phyloP scores from a whole-genome alignment of 257 asterid species.

The Vinca minor region DNA sequence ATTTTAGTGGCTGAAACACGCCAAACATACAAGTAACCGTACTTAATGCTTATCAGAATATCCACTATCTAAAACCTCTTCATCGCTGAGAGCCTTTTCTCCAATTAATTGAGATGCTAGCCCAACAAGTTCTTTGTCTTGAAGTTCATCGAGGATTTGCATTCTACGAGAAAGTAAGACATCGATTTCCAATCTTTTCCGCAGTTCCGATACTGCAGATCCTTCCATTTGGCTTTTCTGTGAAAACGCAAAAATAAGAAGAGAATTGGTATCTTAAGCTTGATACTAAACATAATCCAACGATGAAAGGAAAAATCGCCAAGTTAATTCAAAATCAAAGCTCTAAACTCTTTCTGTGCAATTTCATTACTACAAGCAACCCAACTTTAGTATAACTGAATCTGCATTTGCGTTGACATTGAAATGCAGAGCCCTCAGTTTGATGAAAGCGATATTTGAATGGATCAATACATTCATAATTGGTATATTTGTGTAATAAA shows the following conservation, averaged over 20 bases:
- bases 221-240: slow-evolving; percentile 53
- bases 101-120: slow-evolving; percentile 49
- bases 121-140: slow-evolving; percentile 61
- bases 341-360: neutral
- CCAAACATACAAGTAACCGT: neutral
- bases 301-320: neutral
- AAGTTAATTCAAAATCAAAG: neutral
- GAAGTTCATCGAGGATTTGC: slow-evolving; percentile 48
- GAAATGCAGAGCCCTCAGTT: neutral
- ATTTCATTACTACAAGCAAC: neutral
- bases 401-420: neutral
- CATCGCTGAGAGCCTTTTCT: slow-evolving; percentile 30
- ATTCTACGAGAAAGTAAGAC: slow-evolving; percentile 33
- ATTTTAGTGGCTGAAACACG: neutral
- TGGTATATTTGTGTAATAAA: neutral
- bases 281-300: neutral
- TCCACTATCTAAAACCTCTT: slow-evolving; percentile 41
- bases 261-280: neutral
- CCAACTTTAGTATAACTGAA: neutral
- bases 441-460: neutral
- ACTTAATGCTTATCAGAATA: neutral
- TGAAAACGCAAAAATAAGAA: slow-evolving; percentile 12
- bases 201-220: slow-evolving; percentile 47
- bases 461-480: neutral
- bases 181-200: slow-evolving; percentile 50